phyloP scores from a whole-genome alignment of 139 green algal genomes.

The Limnomonas spitsbergensis region DNA sequence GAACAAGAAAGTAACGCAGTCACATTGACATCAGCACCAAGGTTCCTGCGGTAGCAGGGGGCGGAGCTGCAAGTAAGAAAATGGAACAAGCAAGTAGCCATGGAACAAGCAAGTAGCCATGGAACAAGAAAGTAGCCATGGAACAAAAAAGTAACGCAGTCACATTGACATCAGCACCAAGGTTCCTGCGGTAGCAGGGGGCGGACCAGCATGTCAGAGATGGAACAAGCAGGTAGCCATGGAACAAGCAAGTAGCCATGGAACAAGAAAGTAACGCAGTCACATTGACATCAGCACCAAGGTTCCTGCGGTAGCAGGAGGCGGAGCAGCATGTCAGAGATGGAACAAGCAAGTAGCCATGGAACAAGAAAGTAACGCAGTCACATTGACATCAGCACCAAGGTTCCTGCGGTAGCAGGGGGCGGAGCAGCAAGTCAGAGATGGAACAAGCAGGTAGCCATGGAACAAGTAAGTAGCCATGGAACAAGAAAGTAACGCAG shows the following conservation, averaged over 20 bases:
- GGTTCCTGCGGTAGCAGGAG: neutral
- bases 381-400: slow-evolving; percentile 1
- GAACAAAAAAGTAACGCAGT: neutral
- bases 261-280: neutral
- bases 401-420: neutral
- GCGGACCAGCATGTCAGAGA: no score
- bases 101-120: no score
- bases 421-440: neutral
- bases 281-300: neutral
- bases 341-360: no score
- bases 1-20: neutral
- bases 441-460: neutral
- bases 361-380: slow-evolving; percentile 1
- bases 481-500: slow-evolving; percentile 1
- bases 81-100: neutral
- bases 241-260: no score
- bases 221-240: no score
- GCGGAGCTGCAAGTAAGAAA: neutral
- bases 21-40: neutral
- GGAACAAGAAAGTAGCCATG: no score
- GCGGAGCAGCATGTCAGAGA: neutral
- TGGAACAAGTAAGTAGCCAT: no score
- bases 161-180: neutral
- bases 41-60: neutral
- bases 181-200: neutral